Evolutionary conservation across 2,329 filamentous ascomycete species (phyloP).

Genomic region (Trichoderma arundinaceum): DNA sequence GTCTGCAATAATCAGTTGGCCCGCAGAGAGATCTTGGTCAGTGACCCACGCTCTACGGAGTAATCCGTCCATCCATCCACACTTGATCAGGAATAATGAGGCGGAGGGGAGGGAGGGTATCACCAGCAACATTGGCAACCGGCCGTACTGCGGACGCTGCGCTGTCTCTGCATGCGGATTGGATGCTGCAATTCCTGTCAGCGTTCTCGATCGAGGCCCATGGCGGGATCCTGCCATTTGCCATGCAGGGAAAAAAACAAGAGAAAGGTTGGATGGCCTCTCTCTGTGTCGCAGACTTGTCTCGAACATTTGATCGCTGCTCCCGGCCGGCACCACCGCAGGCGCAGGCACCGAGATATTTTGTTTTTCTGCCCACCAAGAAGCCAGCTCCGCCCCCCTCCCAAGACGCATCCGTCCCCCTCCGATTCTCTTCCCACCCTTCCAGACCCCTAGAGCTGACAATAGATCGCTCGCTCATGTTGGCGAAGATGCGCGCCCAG

Average conservation of each 20-base stretch:
- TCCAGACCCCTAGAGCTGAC: neutral
- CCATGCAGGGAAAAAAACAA: neutral
- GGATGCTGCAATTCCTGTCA: conserved; percentile 20
- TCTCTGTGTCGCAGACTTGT: conserved; percentile 25
- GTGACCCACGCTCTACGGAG: neutral
- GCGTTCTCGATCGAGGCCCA: conserved; percentile 22
- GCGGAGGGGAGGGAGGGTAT: conserved; percentile 9
- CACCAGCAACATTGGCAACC: conserved; percentile 9
- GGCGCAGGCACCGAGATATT: conserved; percentile 22
- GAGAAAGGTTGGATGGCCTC: neutral
- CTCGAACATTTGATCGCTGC: conserved; percentile 23
- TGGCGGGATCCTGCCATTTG: neutral
- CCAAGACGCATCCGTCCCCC: conserved; percentile 2
- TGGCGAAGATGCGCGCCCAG: conserved; percentile 5
- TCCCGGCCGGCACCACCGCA: conserved; percentile 7
- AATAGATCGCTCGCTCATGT: conserved; percentile 15
- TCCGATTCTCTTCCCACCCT: neutral
- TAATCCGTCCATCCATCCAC: conserved; percentile 1
- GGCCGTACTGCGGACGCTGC: conserved; percentile 10
- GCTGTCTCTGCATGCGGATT: conserved; percentile 21
- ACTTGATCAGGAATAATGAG: conserved; percentile 7
- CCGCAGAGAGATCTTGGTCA: neutral
- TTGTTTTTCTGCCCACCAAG: neutral
- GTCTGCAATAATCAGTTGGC: neutral
- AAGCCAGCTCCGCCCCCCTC: conserved; percentile 1